Evolutionary conservation across 176 grass and related monocot species (phyloP).

Genomic region (Poa pratensis): DNA sequence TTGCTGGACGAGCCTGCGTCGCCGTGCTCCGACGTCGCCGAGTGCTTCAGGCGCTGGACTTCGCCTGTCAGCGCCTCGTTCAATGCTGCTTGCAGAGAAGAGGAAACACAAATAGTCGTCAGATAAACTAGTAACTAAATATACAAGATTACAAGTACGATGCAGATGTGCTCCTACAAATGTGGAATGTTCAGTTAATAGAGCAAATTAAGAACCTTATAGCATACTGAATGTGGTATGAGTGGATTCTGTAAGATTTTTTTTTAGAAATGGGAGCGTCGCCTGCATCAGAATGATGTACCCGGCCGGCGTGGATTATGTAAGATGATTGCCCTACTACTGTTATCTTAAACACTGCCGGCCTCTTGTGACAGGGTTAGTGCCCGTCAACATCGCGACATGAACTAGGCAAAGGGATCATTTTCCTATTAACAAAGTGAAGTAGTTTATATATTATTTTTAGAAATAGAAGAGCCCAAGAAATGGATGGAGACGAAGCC

Average conservation of each 20-base stretch:
- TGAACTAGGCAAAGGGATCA: constrained; percentile 25
- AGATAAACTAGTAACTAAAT: background rate
- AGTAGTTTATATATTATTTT: background rate
- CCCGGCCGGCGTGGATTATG: too few species aligned
- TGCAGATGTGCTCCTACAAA: background rate
- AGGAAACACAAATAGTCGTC: background rate
- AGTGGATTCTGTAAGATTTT: background rate
- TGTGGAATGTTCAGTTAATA: constrained; percentile 27
- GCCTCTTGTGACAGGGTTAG: constrained; percentile 50
- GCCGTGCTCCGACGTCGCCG: constrained; percentile 45
- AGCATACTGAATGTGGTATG: background rate
- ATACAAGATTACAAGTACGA: too few species aligned
- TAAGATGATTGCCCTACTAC: background rate
- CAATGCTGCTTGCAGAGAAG: constrained; percentile 51
- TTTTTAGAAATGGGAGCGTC: too few species aligned
- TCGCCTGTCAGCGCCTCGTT: constrained; percentile 87
- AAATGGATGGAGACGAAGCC: constrained; percentile 28
- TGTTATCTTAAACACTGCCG: constrained; percentile 46
- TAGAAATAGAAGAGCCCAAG: constrained; percentile 26
- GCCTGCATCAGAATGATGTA: too few species aligned
- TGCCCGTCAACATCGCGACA: constrained; percentile 41
- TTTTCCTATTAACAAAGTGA: constrained; percentile 5
- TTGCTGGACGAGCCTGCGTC: constrained; percentile 56
- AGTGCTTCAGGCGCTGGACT: constrained; percentile 83
- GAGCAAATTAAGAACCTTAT: background rate